Base-by-base conservation (phyloP, 257 asterid genomes). In the Nicotiana attenuata region DNA sequence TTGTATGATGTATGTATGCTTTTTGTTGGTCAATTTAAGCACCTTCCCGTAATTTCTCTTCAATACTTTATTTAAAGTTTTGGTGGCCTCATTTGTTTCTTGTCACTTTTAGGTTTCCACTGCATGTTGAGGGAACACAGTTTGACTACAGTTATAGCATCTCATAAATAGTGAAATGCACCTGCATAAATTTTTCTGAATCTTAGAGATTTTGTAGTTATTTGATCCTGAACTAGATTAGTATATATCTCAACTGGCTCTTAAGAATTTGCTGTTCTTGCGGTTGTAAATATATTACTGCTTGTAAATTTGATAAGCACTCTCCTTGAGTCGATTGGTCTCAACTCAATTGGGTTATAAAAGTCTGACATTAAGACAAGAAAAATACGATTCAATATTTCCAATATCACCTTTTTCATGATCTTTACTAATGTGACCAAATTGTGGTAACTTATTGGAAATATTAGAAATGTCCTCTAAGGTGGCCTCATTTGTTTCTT, bases 1-100 rank as follows among this genome's bases (percentile, higher is more conserved):
- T n/a, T 77, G 65, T 75, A 47, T 84, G 79, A 73, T 11, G 79
- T 50, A 47, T 47, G 79, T 73, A 73, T 73, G 61, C 41, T 47
- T 22, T 73, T 22, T 3, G 1, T 22, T 73, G 10, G 9, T 17
- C 79, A 50, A 50, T 14, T 22, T 24, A 24, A 73, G 61, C 79
- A 73, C 14, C 63, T 50, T 73, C 10, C 63, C 16, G 14, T 73
- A 73, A 24, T 50, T 73, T 24, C 24, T 47, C 61, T 47, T 14
- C 59, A 73, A 22, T 73, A 7, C 61, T 24, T 47, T 3, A 50
- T 73, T 73, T 50, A 7, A 24, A 47, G 24, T 14, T 69, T 73
- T 47, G 79, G 79, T 47, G 38, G 24, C 10, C 63, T 56, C 61
- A 22, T 14, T 0, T 24, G 15, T 6, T 17, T 73, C 38, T 15